A percentile compares a stretch with the other conserved stretches of the same genome.
Evolutionary conservation across 305 asterid species (phyloP).

Genomic region (Nicotiana rustica): DNA sequence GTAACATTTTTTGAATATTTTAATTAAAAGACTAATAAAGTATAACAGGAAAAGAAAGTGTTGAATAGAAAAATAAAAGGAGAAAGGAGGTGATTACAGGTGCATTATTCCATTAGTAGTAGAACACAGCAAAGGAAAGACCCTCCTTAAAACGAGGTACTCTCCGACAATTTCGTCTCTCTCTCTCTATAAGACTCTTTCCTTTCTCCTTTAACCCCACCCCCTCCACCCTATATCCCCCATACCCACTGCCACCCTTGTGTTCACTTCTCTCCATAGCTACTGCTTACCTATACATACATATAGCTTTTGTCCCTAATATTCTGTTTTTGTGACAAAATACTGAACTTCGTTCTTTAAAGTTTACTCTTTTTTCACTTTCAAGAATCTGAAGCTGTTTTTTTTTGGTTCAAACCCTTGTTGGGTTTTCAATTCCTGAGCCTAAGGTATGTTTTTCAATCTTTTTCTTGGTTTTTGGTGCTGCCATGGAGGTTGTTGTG

Average conservation of each 20-base stretch:
- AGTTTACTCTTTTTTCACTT: slow-evolving; percentile 12
- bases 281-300: not conserved
- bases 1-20: not conserved
- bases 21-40: not conserved
- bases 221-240: not conserved
- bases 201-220: slow-evolving; percentile 19
- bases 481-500: slow-evolving; percentile 7
- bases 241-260: not conserved
- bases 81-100: slow-evolving; percentile 15
- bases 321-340: not conserved
- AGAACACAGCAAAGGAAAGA: slow-evolving; percentile 10
- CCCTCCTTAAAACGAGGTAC: slow-evolving; percentile 32
- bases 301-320: not conserved
- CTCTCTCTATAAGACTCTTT: slow-evolving; percentile 26
- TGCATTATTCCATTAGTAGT: slow-evolving; percentile 21
- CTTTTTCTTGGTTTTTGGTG: slow-evolving; percentile 3
- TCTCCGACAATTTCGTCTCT: slow-evolving; percentile 28
- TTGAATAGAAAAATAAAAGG: not conserved
- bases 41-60: not conserved
- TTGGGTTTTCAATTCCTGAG: slow-evolving; percentile 29
- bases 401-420: slow-evolving; percentile 20
- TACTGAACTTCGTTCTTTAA: slow-evolving; percentile 15
- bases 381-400: slow-evolving; percentile 28
- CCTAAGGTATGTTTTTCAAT: slow-evolving; percentile 23
- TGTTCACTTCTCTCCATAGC: slow-evolving; percentile 5